phyloP scores from a whole-genome alignment of 345 rosid genomes.

The Schrenkiella parvula region DNA sequence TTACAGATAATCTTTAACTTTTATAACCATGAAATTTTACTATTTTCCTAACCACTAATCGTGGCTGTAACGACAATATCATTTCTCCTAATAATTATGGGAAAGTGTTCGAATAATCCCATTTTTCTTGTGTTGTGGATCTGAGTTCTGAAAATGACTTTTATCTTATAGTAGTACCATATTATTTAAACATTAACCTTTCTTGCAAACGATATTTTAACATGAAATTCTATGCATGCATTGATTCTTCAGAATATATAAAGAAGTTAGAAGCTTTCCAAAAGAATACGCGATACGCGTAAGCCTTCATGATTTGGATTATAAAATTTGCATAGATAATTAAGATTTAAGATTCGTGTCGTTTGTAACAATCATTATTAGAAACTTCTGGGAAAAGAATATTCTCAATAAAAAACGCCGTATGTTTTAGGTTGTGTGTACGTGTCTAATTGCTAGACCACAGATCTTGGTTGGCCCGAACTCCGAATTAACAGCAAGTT shows the following conservation, averaged over 20 bases:
- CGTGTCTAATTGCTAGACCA: neutral
- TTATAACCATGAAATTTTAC: neutral
- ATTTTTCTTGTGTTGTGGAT: neutral
- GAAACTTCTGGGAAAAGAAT: neutral
- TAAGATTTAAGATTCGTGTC: neutral
- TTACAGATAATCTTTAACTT: neutral
- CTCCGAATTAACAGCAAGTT: neutral
- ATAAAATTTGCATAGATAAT: neutral
- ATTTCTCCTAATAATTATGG: neutral
- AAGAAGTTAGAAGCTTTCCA: conserved; percentile 4
- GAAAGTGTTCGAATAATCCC: neutral
- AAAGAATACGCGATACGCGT: conserved; percentile 11
- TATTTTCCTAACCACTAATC: neutral
- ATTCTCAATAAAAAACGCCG: neutral
- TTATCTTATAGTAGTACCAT: neutral
- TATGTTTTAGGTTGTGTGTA: neutral
- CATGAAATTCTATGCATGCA: neutral
- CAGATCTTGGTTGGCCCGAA: neutral
- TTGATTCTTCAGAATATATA: conserved; percentile 17
- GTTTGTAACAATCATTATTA: neutral
- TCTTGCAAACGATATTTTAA: neutral
- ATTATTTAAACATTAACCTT: neutral
- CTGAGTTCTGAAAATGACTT: conserved; percentile 10
- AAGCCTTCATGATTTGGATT: neutral
- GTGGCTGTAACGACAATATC: neutral